Percentiles rank a stretch among this genome's conserved stretches.
Conservation (phyloP, 2,329 filamentous ascomycete species). For the Acephala macrosclerotiorum region DNA sequence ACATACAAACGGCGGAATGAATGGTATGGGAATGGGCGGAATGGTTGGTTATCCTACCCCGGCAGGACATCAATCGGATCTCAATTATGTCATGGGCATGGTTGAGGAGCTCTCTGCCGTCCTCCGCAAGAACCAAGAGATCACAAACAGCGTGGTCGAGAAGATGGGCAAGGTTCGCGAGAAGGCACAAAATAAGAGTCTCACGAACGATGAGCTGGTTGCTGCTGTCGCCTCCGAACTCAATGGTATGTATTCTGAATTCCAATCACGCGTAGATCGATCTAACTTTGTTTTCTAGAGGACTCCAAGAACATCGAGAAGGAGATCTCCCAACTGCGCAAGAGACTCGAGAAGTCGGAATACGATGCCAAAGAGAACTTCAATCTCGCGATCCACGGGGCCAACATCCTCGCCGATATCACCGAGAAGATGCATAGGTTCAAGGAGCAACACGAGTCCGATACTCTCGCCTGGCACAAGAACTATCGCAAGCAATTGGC, state of each 20-base stretch:
- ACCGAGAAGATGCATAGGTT: slow-evolving; percentile 71
- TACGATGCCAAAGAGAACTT: slow-evolving; percentile 67
- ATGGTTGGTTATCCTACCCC: slow-evolving; percentile 58
- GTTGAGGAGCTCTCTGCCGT: slow-evolving; percentile 65
- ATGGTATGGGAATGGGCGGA: slow-evolving; percentile 50
- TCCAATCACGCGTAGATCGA: slow-evolving; percentile 5
- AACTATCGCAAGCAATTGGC: slow-evolving; percentile 71
- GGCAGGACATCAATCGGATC: slow-evolving; percentile 72
- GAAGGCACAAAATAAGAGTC: slow-evolving; percentile 58
- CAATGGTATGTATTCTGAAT: slow-evolving; percentile 52
- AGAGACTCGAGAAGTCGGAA: slow-evolving; percentile 68
- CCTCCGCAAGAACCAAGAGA: slow-evolving; percentile 54
- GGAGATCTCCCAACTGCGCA: slow-evolving; percentile 66
- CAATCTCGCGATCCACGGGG: slow-evolving; percentile 61
- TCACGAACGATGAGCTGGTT: slow-evolving; percentile 66
- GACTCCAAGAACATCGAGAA: slow-evolving; percentile 67
- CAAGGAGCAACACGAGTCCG: slow-evolving; percentile 67
- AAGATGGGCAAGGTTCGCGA: slow-evolving; percentile 67
- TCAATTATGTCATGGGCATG: slow-evolving; percentile 73
- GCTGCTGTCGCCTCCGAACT: slow-evolving; percentile 62
- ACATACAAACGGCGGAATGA: slow-evolving; percentile 43
- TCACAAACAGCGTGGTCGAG: slow-evolving; percentile 70
- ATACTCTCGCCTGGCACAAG: slow-evolving; percentile 70
- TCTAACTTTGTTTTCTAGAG: slow-evolving; percentile 48
- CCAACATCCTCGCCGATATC: slow-evolving; percentile 62